Evolutionary conservation across 2,329 filamentous ascomycete genomes (phyloP).

Genomic region (Penicillium sp.): DNA sequence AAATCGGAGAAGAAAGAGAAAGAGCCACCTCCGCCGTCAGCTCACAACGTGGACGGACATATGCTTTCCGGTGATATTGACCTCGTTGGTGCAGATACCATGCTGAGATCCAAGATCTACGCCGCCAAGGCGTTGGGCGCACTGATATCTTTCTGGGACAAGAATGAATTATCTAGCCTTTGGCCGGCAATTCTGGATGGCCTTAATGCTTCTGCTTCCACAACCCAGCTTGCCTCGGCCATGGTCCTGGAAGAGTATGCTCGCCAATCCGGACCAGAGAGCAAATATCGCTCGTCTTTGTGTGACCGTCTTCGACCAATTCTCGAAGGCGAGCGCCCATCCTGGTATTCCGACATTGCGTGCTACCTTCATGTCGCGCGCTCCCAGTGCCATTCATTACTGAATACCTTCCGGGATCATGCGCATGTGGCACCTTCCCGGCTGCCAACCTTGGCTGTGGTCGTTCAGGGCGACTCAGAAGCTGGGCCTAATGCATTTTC

Average conservation of each 20-base stretch:
- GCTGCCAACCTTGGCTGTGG: conserved; percentile 72
- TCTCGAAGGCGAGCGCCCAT: conserved; percentile 70
- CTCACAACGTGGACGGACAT: conserved; percentile 92
- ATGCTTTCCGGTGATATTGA: conserved; percentile 98
- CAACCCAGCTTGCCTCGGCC: conserved; percentile 73
- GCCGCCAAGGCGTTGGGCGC: conserved; percentile 79
- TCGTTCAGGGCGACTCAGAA: conserved; percentile 86
- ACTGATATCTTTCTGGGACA: conserved; percentile 69
- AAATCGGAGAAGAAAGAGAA: conserved; percentile 76
- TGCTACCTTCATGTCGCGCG: conserved; percentile 82
- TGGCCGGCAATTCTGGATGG: conserved; percentile 60
- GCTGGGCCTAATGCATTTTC: conserved; percentile 91
- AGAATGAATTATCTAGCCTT: conserved; percentile 42
- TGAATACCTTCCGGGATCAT: conserved; percentile 85
- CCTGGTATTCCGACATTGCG: conserved; percentile 79
- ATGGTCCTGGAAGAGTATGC: conserved; percentile 86
- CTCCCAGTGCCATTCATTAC: conserved; percentile 79
- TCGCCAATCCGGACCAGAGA: conserved; percentile 39
- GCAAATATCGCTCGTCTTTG: conserved; percentile 34
- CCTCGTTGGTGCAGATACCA: conserved; percentile 76
- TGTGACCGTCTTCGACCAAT: conserved; percentile 59
- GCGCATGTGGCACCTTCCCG: conserved; percentile 68
- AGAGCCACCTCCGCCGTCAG: conserved; percentile 59
- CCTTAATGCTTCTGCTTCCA: conserved; percentile 66
- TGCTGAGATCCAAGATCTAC: conserved; percentile 81